Evolutionary conservation across 1,284 basidiomycete genomes (phyloP), one percentile per base, ranked within the genome.

Genomic region (Ceratobasidium sp.): DNA sequence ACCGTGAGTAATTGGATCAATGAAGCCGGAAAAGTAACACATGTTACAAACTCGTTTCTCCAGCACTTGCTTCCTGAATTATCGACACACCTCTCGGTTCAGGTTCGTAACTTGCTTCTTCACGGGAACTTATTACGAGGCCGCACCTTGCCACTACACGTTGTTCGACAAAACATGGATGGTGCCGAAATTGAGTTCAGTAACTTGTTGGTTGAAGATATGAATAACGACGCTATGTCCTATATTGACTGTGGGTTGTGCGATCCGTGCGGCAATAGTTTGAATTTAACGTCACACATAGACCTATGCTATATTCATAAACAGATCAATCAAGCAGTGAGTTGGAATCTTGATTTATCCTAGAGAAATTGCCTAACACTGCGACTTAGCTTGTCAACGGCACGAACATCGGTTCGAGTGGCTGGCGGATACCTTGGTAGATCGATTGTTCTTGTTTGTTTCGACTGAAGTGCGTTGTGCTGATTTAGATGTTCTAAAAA

Each of bases 161-260:
- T 98, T 58, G 93, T 94, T 0, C 87, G 97, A 16, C 97, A 99
- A 80, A 95, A 98, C 79, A 84, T 95, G 78, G 97, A 99, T 79
- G 96, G 90, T 10, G 85, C 89, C 73, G 97, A 99, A 82, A 88
- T 99, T 67, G 97, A 99, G 80, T 96, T 97, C 77, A 94, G 93
- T 75, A 97, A 99, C 83, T 93, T 97, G 89, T 85, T 99, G 16
- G 89, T 98, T 14, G 97, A 99, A 82, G 97, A 99, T 82, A 89
- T 92, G 80, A 99, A 99, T 80, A 98, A 98, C 78, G 96, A 94
- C 55, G 92, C 92, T 0, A 88, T 97, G 88, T 89, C 91, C 0
- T 96, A 96, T 81, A 81, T 90, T 5, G 93, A 96, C 79, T 94
- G 94, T 95, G 78, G 79, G 90, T 85, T 65, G 77, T 14, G n/a